Evolutionary conservation across 2,329 filamentous ascomycete genomes (phyloP).

Genomic region (Leptodontidium sp.): DNA sequence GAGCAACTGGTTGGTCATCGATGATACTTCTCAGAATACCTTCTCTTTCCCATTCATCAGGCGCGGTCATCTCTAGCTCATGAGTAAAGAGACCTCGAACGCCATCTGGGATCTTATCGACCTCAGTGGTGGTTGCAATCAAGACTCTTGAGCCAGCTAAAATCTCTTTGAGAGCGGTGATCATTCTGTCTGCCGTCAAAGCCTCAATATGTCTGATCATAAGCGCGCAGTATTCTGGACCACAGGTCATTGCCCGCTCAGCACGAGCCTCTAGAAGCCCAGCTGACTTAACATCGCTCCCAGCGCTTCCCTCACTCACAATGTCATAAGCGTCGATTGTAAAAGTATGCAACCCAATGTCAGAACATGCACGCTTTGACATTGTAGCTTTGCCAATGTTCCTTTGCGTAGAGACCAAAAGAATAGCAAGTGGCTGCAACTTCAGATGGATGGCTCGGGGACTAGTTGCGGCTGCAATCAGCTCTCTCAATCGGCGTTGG

Average conservation of each 20-base stretch:
- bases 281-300: conserved; percentile 93
- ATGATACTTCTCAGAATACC: conserved; percentile 84
- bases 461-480: conserved; percentile 89
- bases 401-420: conserved; percentile 90
- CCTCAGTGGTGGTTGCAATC: conserved; percentile 92
- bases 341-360: conserved; percentile 91
- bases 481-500: conserved; percentile 78
- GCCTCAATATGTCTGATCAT: conserved; percentile 92
- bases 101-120: conserved; percentile 92
- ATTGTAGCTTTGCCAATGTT: conserved; percentile 91
- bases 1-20: conserved; percentile 75
- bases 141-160: conserved; percentile 81
- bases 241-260: conserved; percentile 88
- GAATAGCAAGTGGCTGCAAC: conserved; percentile 86
- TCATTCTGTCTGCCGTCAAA: conserved; percentile 89
- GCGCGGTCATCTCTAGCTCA: conserved; percentile 91
- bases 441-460: conserved; percentile 85
- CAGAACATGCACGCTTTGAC: conserved; percentile 79
- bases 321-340: conserved; percentile 92
- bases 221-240: conserved; percentile 81
- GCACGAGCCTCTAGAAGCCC: conserved; percentile 87
- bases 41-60: conserved; percentile 91
- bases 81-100: conserved; percentile 93
- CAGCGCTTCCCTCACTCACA: conserved; percentile 86
- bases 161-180: conserved; percentile 83